A percentile compares a stretch with the other conserved stretches of the same genome.
These are phyloP conservation scores for Ascodesmis nigricans DNA, from an alignment of 495 filamentous ascomycete species.

Conservation along the genomic window DNA sequence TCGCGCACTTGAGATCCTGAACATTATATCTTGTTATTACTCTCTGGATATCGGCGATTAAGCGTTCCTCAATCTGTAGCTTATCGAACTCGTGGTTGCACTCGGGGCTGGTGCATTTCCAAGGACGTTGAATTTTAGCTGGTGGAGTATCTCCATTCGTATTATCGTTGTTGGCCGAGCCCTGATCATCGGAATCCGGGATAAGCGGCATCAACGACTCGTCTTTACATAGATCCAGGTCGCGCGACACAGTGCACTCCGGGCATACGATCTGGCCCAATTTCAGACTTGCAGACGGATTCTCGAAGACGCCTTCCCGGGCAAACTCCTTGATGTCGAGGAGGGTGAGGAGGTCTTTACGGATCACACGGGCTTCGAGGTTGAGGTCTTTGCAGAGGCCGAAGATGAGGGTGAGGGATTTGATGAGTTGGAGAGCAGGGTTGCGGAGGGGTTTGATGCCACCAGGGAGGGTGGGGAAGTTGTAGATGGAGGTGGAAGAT, in stretches of 20 bases:
- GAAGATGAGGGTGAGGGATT: slow-evolving; percentile 73
- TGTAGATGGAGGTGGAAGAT: slow-evolving; percentile 71
- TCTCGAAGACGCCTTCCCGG: slow-evolving; percentile 63
- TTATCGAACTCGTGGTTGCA: slow-evolving; percentile 56
- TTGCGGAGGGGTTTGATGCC: slow-evolving; percentile 39
- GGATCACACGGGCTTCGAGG: slow-evolving; percentile 62
- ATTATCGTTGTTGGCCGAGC: too few species aligned
- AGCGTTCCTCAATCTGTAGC: slow-evolving; percentile 57
- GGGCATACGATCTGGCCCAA: slow-evolving; percentile 61
- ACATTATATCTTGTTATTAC: slow-evolving; percentile 58
- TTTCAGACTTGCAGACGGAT: slow-evolving; percentile 55
- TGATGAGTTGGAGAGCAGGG: slow-evolving; percentile 73
- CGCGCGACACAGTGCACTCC: slow-evolving; percentile 66
- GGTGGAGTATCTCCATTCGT: neutral
- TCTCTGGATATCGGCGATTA: slow-evolving; percentile 56
- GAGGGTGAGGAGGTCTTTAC: slow-evolving; percentile 68
- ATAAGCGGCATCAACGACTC: slow-evolving; percentile 55
- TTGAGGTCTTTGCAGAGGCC: slow-evolving; percentile 70
- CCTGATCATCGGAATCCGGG: slow-evolving; percentile 23
- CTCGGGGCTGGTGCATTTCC: slow-evolving; percentile 44
- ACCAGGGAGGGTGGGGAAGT: slow-evolving; percentile 67
- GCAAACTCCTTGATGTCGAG: slow-evolving; percentile 92
- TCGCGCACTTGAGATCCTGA: slow-evolving; percentile 72
- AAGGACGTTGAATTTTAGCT: slow-evolving; percentile 30
- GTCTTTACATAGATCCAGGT: slow-evolving; percentile 88